Evolutionary conservation across 164 flowering plant genomes (phyloP), one percentile per base, ranked within the genome.

Genomic region (Stephania cephalantha): DNA sequence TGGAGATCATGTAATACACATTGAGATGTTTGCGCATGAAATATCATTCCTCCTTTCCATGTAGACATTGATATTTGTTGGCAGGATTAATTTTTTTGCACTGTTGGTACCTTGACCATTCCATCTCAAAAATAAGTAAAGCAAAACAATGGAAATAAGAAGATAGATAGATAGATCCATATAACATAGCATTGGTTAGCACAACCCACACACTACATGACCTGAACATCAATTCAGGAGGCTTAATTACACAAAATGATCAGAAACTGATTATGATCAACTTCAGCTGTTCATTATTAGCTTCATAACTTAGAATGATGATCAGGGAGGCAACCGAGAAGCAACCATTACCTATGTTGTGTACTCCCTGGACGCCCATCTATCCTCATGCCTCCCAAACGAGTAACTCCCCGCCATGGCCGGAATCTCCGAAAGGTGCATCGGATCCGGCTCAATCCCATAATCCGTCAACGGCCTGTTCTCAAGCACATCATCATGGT

Each of bases 391-490:
- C 86, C 93, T 88, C 42, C 90, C 90, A 73, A 84, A 78, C 30
- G 96, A 78, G 77, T 79, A 82, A 61, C 66, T 25, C 46, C 85
- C 74, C 31, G 84, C 74, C 42, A 85, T 70, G 15, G 86, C 22
- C 45, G 92, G 91, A 50, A 85, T 74, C 81, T 85, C 96, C 8
- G 85, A 82, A 17, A 93, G 71, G 78, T 87, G 88, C 29, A 89
- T 80, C 64, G 90, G 89, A 75, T 91, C 97, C 1, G 95, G 97
- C 83, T 95, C 97, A 70, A 93, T 91, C 17, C 98, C 97, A 78
- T 95, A 95, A 83, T 95, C 97, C 11, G 97, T 95, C 22, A 95
- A 83, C 0, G 96, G 96, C 79, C 97, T 85, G 71, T 91, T 85
- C 87, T 95, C 98, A 8, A 95, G 91, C 76, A 91, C 77, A 77